These are phyloP conservation scores for Pichia sp. DNA, from an alignment of 1,139 yeast species.

Conservation along the genomic window DNA sequence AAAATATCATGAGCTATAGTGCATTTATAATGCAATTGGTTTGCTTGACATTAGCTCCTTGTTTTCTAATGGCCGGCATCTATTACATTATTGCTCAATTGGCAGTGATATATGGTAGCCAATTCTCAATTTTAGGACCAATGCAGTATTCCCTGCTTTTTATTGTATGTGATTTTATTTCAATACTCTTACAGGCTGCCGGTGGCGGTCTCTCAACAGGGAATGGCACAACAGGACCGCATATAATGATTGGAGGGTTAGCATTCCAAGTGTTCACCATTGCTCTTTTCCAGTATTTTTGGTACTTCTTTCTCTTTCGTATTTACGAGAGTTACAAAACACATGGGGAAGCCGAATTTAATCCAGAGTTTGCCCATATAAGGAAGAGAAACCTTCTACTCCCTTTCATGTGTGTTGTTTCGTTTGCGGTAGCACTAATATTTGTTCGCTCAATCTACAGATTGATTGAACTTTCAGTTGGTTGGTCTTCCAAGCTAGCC, in stretches of 20 bases:
- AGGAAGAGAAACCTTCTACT: constrained; percentile 37
- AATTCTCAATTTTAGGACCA: constrained; percentile 59
- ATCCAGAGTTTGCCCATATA: constrained; percentile 35
- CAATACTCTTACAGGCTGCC: constrained; percentile 72
- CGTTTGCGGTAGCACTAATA: constrained; percentile 49
- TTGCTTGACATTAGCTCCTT: constrained; percentile 75
- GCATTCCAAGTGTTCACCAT: constrained; percentile 72
- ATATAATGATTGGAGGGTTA: constrained; percentile 79
- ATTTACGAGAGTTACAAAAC: constrained; percentile 31
- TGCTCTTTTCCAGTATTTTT: constrained; percentile 52
- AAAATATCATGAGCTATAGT: constrained; percentile 32
- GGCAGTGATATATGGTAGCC: constrained; percentile 60
- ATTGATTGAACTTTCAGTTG: constrained; percentile 70
- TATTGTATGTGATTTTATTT: constrained; percentile 27
- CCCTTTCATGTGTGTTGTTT: constrained; percentile 45
- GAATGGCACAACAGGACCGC: constrained; percentile 46
- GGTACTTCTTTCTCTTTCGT: constrained; percentile 45
- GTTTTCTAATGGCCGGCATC: constrained; percentile 83
- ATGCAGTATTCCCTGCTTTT: constrained; percentile 65
- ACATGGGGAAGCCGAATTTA: constrained; percentile 24
- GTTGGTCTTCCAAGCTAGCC: constrained; percentile 69
- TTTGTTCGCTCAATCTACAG: constrained; percentile 75
- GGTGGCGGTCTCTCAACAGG: constrained; percentile 60
- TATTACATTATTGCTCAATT: constrained; percentile 72
- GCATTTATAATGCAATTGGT: constrained; percentile 60